A percentile compares a stretch with the other conserved stretches of the same genome.
These are phyloP conservation scores for Hypocrella siamensis DNA, from an alignment of 2,329 filamentous ascomycete genomes.

Conservation along the genomic window DNA sequence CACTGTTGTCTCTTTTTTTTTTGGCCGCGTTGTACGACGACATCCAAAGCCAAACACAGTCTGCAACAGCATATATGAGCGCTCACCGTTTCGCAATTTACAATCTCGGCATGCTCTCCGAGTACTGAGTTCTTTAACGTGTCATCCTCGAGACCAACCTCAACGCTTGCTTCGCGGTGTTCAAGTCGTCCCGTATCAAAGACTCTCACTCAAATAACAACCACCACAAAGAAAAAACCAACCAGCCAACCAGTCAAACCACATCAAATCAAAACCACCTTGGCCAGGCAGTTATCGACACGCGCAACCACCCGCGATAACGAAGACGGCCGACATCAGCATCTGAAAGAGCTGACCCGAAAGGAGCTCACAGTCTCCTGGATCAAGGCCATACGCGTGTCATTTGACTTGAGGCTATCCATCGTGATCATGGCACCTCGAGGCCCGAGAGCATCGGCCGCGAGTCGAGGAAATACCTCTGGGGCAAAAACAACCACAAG, in stretches of 20 bases:
- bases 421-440: constrained; percentile 17
- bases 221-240: constrained; percentile 1
- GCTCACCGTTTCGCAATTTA: no score
- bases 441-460: constrained; percentile 13
- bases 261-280: not conserved
- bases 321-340: constrained; percentile 1
- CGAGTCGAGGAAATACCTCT: constrained; percentile 13
- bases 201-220: no score
- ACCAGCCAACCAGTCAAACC: not conserved
- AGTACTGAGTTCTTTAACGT: no score
- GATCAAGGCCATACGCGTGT: constrained; percentile 1
- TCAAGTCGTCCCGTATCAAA: no score
- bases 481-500: constrained; percentile 18
- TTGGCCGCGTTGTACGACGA: no score
- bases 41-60: no score
- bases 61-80: no score
- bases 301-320: constrained; percentile 4
- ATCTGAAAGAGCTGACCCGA: not conserved
- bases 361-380: constrained; percentile 1
- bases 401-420: not conserved
- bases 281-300: constrained; percentile 4
- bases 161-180: no score
- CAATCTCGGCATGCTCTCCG: no score
- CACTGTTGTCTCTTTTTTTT: no score
- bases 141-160: no score